These are phyloP conservation scores for Aspergillus cavernicola DNA, from an alignment of 495 filamentous ascomycete genomes.

Conservation along the genomic window DNA sequence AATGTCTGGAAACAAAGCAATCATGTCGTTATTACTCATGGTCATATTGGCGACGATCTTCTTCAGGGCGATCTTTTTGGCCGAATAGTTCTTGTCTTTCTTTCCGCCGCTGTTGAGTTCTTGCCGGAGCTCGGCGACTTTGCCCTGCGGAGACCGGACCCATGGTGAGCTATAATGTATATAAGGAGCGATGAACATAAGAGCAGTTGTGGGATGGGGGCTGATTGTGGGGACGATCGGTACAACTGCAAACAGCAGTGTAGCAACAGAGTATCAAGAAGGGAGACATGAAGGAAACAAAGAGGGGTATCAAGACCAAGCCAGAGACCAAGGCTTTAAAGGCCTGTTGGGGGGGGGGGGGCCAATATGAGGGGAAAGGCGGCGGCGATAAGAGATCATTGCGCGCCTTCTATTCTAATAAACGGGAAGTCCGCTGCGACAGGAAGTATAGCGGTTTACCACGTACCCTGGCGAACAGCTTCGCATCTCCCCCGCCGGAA, in stretches of 20 bases:
- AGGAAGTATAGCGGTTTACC: slow-evolving; percentile 4
- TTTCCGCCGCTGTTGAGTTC: slow-evolving; percentile 92
- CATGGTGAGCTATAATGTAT: slow-evolving; percentile 35
- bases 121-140: slow-evolving; percentile 93
- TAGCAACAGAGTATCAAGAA: not conserved
- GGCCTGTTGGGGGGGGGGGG: too few species aligned
- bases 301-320: slow-evolving; percentile 10
- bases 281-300: not conserved
- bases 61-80: slow-evolving; percentile 98
- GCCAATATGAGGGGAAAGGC: slow-evolving; percentile 12
- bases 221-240: not conserved
- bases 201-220: slow-evolving; percentile 22
- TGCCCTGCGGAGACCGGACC: slow-evolving; percentile 67
- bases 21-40: slow-evolving; percentile 99
- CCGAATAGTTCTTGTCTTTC: slow-evolving; percentile 96
- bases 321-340: slow-evolving; percentile 5
- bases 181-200: slow-evolving; percentile 28
- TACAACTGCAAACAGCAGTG: not conserved
- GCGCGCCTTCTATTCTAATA: not conserved
- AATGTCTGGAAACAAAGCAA: slow-evolving; percentile 92
- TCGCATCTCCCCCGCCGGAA: slow-evolving; percentile 88
- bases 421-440: slow-evolving; percentile 4
- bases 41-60: slow-evolving; percentile 99
- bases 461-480: slow-evolving; percentile 98
- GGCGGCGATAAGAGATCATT: slow-evolving; percentile 10